These are phyloP conservation scores for Mortierella antarctica DNA, from an alignment of 192 early-diverging fungal species.

Conservation along the genomic window DNA sequence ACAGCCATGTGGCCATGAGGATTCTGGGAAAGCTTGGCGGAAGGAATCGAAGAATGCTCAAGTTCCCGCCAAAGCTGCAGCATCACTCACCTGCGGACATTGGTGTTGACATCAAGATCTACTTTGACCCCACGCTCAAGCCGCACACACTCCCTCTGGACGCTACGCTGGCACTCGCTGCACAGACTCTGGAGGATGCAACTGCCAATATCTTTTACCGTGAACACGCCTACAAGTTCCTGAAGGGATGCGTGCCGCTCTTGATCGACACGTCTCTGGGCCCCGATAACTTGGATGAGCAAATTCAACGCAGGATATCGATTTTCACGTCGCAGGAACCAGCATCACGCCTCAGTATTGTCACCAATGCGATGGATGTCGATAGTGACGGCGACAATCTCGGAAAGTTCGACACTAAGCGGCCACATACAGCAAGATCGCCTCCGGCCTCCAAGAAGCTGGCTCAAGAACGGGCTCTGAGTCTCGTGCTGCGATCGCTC, in stretches of 20 bases:
- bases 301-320: constrained; percentile 52
- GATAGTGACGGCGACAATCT: constrained; percentile 52
- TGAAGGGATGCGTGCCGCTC: constrained; percentile 73
- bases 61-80: constrained; percentile 70
- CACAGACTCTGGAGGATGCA: constrained; percentile 64
- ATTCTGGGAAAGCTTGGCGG: constrained; percentile 99
- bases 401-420: constrained; percentile 36
- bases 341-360: constrained; percentile 12
- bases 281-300: constrained; percentile 53
- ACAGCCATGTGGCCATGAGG: constrained; percentile 86
- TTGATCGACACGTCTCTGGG: constrained; percentile 74
- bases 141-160: constrained; percentile 71
- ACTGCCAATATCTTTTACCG: constrained; percentile 64
- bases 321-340: constrained; percentile 31
- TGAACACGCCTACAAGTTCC: constrained; percentile 72
- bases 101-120: constrained; percentile 69
- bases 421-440: constrained; percentile 31
- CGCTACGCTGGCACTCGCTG: constrained; percentile 62
- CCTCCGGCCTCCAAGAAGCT: constrained; percentile 67
- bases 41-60: constrained; percentile 89
- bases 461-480: constrained; percentile 74
- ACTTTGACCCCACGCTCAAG: constrained; percentile 63
- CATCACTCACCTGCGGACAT: constrained; percentile 56
- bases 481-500: constrained; percentile 67
- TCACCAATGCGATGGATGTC: constrained; percentile 52